phyloP scores from a whole-genome alignment of 495 filamentous ascomycete species.

The Durotheca rogersii region DNA sequence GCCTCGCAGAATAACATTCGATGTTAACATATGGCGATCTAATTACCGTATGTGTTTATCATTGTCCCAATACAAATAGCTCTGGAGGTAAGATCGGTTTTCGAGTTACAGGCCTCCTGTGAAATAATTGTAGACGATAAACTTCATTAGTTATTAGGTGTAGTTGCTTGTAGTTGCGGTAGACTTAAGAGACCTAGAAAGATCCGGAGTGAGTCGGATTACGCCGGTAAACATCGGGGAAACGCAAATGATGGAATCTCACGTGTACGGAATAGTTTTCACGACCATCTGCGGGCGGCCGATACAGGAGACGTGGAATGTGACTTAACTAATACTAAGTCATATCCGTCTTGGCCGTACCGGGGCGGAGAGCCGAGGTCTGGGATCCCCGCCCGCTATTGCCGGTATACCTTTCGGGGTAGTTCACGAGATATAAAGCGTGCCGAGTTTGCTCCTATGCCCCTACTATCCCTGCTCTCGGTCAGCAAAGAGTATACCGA shows the following conservation, averaged over 20 bases:
- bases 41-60: no score
- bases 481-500: not conserved
- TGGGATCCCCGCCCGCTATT: not conserved
- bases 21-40: no score
- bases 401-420: no score
- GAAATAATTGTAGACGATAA: no score
- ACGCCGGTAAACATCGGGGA: not conserved
- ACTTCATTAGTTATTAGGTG: no score
- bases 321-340: not conserved
- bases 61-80: no score
- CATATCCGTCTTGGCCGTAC: not conserved
- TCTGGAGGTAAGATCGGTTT: no score
- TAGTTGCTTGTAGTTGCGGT: no score
- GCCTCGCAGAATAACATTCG: no score
- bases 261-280: not conserved
- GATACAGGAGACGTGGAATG: not conserved
- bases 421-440: slow-evolving; percentile 11
- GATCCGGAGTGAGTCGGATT: no score
- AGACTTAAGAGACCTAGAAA: not conserved
- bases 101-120: no score
- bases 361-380: not conserved
- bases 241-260: not conserved
- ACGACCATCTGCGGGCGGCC: not conserved
- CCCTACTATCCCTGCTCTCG: not conserved
- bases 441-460: not conserved